Evolutionary conservation across 2,329 filamentous ascomycete species (phyloP).

Genomic region (Fusarium praegraminearum): DNA sequence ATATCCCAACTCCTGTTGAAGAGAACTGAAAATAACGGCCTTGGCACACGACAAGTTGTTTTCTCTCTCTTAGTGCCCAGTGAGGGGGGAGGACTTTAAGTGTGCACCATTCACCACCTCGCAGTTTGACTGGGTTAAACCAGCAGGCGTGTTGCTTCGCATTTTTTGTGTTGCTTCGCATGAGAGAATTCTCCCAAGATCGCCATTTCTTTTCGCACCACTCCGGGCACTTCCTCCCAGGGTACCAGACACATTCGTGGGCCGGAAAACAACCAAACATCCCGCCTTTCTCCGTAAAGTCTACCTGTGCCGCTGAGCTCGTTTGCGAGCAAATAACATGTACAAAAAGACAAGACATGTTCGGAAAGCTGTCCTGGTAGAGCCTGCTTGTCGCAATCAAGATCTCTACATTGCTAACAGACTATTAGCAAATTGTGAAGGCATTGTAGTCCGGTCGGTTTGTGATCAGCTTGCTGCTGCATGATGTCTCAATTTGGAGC

Average conservation of each 20-base stretch:
- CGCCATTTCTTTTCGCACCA: conserved; percentile 3
- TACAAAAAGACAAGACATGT: not conserved
- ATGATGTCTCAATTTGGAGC: not conserved
- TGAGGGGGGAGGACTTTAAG: not conserved
- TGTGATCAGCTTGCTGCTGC: not conserved
- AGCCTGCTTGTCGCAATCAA: not conserved
- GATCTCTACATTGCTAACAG: not conserved
- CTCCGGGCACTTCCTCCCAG: not conserved
- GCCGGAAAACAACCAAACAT: not conserved
- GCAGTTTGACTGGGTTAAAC: not conserved
- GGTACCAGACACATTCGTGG: not conserved
- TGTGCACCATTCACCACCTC: not conserved
- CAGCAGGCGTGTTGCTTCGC: not conserved
- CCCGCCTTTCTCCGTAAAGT: not conserved
- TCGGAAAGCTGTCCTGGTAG: not conserved
- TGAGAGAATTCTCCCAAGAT: not conserved
- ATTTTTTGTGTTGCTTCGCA: conserved; percentile 4
- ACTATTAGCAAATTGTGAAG: not conserved
- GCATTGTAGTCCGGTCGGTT: not conserved
- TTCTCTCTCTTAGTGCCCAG: not conserved
- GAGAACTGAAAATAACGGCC: conserved; percentile 16
- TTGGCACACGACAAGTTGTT: conserved; percentile 15
- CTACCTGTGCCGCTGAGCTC: not conserved
- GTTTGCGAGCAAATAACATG: not conserved
- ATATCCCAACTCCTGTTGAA: not conserved